Conservation (phyloP, 129 eudicot species). For the Lactuca sativa region DNA sequence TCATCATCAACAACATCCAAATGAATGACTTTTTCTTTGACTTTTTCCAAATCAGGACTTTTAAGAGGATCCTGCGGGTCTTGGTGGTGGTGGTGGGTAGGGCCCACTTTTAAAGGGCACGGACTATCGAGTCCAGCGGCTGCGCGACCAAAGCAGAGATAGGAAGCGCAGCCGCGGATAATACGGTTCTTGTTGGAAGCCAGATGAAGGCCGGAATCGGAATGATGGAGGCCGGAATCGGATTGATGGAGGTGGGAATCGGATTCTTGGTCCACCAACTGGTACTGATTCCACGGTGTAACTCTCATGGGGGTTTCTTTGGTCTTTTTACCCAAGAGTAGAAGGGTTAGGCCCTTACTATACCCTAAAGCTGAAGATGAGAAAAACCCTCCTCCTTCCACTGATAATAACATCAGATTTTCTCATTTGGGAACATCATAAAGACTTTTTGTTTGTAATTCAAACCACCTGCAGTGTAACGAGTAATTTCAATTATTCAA, state of each 20-base stretch:
- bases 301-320: slow-evolving; percentile 83
- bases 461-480: slow-evolving; percentile 27
- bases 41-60: slow-evolving; percentile 25
- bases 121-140: slow-evolving; percentile 69
- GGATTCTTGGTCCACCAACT: slow-evolving; percentile 43
- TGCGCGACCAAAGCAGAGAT: slow-evolving; percentile 76
- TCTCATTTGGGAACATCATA: slow-evolving; percentile 53
- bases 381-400: slow-evolving; percentile 87
- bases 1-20: slow-evolving; percentile 29
- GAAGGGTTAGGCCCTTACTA: slow-evolving; percentile 78
- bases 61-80: slow-evolving; percentile 29
- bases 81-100: slow-evolving; percentile 56
- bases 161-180: slow-evolving; percentile 76
- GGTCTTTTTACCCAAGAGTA: slow-evolving; percentile 62
- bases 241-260: slow-evolving; percentile 20
- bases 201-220: slow-evolving; percentile 43
- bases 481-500: background rate
- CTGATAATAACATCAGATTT: slow-evolving; percentile 82
- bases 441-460: slow-evolving; percentile 6
- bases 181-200: slow-evolving; percentile 59
- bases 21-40: slow-evolving; percentile 27
- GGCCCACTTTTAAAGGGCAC: slow-evolving; percentile 69
- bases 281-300: slow-evolving; percentile 47
- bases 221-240: background rate
- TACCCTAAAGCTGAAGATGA: slow-evolving; percentile 81